phyloP scores from a whole-genome alignment of 306 rosid species.

The Rubus parviflorus region DNA sequence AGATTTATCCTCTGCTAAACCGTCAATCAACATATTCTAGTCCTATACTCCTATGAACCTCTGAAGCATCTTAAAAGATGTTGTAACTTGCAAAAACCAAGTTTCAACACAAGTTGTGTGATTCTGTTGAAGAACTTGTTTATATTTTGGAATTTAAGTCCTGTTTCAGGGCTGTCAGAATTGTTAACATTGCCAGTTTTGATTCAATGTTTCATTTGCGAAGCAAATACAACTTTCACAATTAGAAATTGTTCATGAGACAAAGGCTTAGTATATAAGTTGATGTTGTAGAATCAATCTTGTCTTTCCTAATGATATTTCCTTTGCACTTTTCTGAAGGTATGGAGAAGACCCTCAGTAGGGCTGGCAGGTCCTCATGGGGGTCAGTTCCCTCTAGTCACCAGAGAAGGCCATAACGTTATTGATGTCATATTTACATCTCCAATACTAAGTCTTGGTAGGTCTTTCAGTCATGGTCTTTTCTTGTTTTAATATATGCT shows the following conservation, averaged over 20 bases:
- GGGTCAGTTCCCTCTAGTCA: constrained; percentile 72
- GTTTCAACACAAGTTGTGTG: background rate
- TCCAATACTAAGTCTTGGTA: constrained; percentile 75
- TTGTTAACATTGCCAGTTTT: background rate
- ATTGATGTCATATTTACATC: constrained; percentile 89
- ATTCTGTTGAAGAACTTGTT: background rate
- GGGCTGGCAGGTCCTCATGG: constrained; percentile 80
- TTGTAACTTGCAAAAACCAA: background rate
- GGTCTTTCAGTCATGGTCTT: constrained; percentile 17
- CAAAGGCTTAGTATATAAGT: background rate
- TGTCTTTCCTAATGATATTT: constrained; percentile 11
- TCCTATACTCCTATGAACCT: background rate
- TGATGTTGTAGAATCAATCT: background rate
- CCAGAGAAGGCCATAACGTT: constrained; percentile 78
- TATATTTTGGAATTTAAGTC: background rate
- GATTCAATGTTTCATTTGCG: background rate
- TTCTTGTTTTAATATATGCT: constrained; percentile 13
- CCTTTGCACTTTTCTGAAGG: constrained; percentile 42
- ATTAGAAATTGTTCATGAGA: background rate
- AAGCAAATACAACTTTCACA: constrained; percentile 5
- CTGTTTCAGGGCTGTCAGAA: background rate
- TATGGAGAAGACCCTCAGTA: constrained; percentile 81
- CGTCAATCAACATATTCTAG: background rate
- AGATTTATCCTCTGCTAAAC: background rate
- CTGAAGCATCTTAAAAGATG: background rate